Evolutionary conservation across 768 basidiomycete species (phyloP).

Genomic region (Leccinum disarticulatum): DNA sequence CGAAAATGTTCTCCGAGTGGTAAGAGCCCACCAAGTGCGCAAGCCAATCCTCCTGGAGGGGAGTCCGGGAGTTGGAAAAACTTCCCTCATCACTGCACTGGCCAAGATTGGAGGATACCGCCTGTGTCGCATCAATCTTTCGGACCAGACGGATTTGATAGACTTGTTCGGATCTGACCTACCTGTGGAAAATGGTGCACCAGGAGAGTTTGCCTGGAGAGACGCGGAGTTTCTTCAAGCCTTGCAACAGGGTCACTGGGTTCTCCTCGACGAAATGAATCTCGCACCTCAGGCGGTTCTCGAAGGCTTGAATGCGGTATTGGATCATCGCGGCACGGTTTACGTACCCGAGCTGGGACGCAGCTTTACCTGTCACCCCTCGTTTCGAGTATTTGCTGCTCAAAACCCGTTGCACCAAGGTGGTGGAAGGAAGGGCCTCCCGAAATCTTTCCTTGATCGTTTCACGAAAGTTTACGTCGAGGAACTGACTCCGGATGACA

Average conservation of each 20-base stretch:
- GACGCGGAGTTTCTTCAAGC: conserved; percentile 95
- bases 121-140: conserved; percentile 92
- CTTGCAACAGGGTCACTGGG: conserved; percentile 95
- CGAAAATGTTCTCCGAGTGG: conserved; percentile 83
- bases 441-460: conserved; percentile 95
- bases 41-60: conserved; percentile 97
- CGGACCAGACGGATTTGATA: conserved; percentile 95
- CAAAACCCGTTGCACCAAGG: conserved; percentile 97
- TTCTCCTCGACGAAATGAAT: conserved; percentile 98
- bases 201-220: conserved; percentile 96
- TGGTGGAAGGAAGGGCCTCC: conserved; percentile 94
- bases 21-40: conserved; percentile 82
- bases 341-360: conserved; percentile 94
- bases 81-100: conserved; percentile 85
- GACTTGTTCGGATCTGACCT: conserved; percentile 97
- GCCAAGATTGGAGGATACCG: conserved; percentile 76
- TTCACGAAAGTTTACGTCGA: conserved; percentile 98
- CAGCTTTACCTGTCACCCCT: conserved; percentile 83
- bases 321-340: conserved; percentile 94
- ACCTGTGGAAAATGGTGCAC: conserved; percentile 86
- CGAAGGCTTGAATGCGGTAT: conserved; percentile 92
- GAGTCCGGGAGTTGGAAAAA: conserved; percentile 98
- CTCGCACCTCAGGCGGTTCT: conserved; percentile 94
- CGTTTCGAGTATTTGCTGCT: conserved; percentile 97
- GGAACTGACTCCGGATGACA: conserved; percentile 75